Evolutionary conservation across 208 protist species (phyloP).

Genomic region (Trypanosoma avium): DNA sequence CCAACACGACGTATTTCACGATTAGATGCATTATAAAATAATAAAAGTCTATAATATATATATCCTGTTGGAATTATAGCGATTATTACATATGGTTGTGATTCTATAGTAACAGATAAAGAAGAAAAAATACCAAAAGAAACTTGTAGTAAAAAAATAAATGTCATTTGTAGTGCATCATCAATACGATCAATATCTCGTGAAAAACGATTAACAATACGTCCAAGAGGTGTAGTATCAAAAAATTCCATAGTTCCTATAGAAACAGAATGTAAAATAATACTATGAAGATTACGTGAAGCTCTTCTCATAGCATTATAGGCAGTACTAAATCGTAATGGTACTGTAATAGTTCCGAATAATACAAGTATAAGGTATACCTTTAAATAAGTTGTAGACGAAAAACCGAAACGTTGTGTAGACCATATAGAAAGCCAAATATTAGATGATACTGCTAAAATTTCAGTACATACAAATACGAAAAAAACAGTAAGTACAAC

Average conservation of each 20-base stretch:
- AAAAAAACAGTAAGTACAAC: conserved; percentile 26
- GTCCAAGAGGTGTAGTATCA: conserved; percentile 83
- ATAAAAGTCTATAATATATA: conserved; percentile 67
- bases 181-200: conserved; percentile 52
- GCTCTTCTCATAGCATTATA: conserved; percentile 28
- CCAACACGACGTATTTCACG: conserved; percentile 88
- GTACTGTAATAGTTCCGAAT: conserved; percentile 19
- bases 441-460: conserved; percentile 14
- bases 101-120: conserved; percentile 36
- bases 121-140: conserved; percentile 55
- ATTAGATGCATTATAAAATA: conserved; percentile 58
- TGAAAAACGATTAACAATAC: conserved; percentile 66
- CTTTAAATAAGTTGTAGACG: conserved; percentile 15
- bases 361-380: conserved; percentile 33
- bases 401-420: conserved; percentile 17
- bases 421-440: conserved; percentile 55
- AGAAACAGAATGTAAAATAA: conserved; percentile 37
- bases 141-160: conserved; percentile 54
- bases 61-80: conserved; percentile 54
- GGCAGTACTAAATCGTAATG: conserved; percentile 22
- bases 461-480: conserved; percentile 39
- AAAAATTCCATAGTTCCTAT: conserved; percentile 79
- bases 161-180: conserved; percentile 44
- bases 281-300: conserved; percentile 27
- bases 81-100: conserved; percentile 39